phyloP scores from a whole-genome alignment of 257 asterid genomes.

The Solanum medicagineum region DNA sequence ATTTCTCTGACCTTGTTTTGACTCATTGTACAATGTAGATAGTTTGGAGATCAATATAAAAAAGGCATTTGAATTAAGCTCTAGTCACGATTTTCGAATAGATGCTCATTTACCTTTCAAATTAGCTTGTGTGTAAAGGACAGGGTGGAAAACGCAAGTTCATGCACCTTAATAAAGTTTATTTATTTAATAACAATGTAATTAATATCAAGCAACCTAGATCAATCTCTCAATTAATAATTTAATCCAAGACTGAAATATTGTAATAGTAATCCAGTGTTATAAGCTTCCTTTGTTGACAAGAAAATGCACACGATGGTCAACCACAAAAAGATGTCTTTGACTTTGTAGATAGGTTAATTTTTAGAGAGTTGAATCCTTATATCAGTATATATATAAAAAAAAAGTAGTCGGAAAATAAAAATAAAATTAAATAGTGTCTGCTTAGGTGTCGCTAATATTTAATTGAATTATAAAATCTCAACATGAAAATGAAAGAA shows the following conservation, averaged over 20 bases:
- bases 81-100: background rate
- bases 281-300: conserved; percentile 20
- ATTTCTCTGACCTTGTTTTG: background rate
- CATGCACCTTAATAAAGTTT: background rate
- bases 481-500: background rate
- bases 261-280: background rate
- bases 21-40: background rate
- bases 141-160: background rate
- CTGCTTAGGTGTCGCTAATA: background rate
- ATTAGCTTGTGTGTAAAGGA: background rate
- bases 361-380: background rate
- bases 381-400: background rate
- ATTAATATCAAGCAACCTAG: background rate
- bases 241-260: background rate
- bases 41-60: background rate
- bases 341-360: conserved; percentile 4
- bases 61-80: background rate
- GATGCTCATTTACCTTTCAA: background rate
- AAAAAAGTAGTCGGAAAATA: background rate
- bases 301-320: conserved; percentile 5
- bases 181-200: background rate
- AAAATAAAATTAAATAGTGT: background rate
- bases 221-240: background rate
- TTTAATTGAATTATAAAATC: background rate
- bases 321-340: conserved; percentile 3